Evolutionary conservation across 345 rosid genomes (phyloP).

Genomic region (Arabidopsis suecica): DNA sequence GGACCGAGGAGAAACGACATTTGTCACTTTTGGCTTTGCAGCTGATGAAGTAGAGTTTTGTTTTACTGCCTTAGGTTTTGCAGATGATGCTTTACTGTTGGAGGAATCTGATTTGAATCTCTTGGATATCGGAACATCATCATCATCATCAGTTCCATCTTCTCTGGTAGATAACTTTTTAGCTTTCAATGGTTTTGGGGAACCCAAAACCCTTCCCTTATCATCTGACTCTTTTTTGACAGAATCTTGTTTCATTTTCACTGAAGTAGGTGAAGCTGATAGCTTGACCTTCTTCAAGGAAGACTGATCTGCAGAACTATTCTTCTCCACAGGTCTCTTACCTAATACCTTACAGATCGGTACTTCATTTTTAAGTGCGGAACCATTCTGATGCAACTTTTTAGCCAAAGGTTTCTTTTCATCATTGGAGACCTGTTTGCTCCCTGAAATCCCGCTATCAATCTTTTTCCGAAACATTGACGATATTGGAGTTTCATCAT

Average conservation of each 20-base stretch:
- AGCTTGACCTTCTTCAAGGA: slow-evolving; percentile 71
- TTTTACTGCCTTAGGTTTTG: slow-evolving; percentile 61
- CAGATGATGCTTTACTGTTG: slow-evolving; percentile 52
- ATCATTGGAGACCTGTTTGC: slow-evolving; percentile 48
- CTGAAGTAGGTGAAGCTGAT: slow-evolving; percentile 50
- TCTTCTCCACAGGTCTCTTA: slow-evolving; percentile 84
- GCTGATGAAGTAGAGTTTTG: slow-evolving; percentile 51
- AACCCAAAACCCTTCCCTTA: slow-evolving; percentile 34
- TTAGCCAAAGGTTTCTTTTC: slow-evolving; percentile 61
- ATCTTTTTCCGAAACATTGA: slow-evolving; percentile 52
- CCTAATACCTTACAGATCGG: slow-evolving; percentile 45
- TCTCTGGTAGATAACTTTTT: slow-evolving; percentile 42
- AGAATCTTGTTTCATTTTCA: slow-evolving; percentile 57
- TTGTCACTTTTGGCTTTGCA: slow-evolving; percentile 58
- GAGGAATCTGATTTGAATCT: slow-evolving; percentile 61
- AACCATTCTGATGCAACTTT: slow-evolving; percentile 75
- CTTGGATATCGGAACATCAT: slow-evolving; percentile 75
- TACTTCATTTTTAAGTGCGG: slow-evolving; percentile 52
- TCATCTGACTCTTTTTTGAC: slow-evolving; percentile 52
- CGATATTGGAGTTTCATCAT: slow-evolving; percentile 76
- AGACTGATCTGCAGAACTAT: slow-evolving; percentile 51
- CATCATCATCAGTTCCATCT: slow-evolving; percentile 67
- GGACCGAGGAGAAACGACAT: slow-evolving; percentile 60
- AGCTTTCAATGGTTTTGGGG: slow-evolving; percentile 36
- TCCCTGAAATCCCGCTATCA: slow-evolving; percentile 53